phyloP scores from a whole-genome alignment of 352 stramenopile species.

The Peronospora destructor region DNA sequence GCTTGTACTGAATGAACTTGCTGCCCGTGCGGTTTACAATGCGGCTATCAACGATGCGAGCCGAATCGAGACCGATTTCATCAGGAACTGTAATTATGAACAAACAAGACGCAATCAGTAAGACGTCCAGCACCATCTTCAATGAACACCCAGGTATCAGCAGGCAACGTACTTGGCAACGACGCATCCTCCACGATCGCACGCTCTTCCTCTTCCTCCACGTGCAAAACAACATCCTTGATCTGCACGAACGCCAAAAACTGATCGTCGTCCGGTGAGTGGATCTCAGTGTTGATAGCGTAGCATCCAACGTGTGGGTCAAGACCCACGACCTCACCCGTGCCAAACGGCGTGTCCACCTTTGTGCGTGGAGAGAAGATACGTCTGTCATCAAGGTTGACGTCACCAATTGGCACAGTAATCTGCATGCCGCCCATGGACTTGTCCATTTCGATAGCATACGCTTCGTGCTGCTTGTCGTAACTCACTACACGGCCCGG shows the following conservation, averaged over 20 bases:
- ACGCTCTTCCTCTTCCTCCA: conserved; percentile 67
- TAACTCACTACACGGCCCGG: conserved; percentile 69
- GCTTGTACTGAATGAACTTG: conserved; percentile 88
- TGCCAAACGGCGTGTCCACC: conserved; percentile 80
- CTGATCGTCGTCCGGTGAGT: conserved; percentile 64
- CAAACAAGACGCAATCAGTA: conserved; percentile 13
- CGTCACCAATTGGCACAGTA: conserved; percentile 56
- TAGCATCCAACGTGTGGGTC: conserved; percentile 86
- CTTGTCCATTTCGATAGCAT: conserved; percentile 62
- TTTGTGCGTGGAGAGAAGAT: conserved; percentile 80
- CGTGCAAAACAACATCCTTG: conserved; percentile 53
- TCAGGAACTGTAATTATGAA: conserved; percentile 59
- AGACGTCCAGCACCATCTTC: conserved; percentile 9
- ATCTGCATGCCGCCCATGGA: conserved; percentile 63
- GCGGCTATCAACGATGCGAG: conserved; percentile 77
- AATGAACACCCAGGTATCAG: conserved; percentile 3
- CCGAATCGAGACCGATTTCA: conserved; percentile 74
- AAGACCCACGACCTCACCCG: conserved; percentile 73
- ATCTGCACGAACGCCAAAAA: conserved; percentile 84
- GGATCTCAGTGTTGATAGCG: conserved; percentile 79
- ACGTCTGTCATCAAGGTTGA: conserved; percentile 79
- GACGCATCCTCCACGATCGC: conserved; percentile 76
- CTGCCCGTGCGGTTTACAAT: conserved; percentile 79
- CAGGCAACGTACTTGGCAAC: conserved; percentile 57
- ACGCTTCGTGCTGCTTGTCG: conserved; percentile 72